Evolutionary conservation across 2,329 filamentous ascomycete genomes (phyloP).

Genomic region (Colletotrichum destructivum): DNA sequence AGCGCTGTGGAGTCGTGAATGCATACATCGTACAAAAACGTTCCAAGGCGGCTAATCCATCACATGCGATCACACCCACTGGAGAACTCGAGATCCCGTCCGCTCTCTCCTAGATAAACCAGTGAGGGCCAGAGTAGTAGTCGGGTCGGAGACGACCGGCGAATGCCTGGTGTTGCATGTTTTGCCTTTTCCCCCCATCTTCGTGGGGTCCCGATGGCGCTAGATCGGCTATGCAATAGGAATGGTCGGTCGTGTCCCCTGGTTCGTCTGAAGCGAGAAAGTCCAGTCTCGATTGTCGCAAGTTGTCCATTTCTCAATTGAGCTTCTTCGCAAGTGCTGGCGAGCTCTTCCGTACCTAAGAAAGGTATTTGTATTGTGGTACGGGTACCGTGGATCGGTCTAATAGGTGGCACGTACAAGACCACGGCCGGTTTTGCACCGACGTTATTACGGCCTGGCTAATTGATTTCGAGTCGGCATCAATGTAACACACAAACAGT

Average conservation of each 20-base stretch:
- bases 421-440: neutral
- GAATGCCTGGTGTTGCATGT: constrained; percentile 42
- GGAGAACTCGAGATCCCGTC: constrained; percentile 42
- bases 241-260: neutral
- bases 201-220: neutral
- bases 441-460: neutral
- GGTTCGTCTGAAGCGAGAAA: constrained; percentile 6
- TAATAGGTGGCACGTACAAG: neutral
- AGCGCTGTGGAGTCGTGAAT: neutral
- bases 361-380: too few species aligned
- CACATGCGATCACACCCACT: constrained; percentile 41
- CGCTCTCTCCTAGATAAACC: constrained; percentile 42
- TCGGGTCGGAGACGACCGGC: constrained; percentile 40
- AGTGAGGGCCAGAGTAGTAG: constrained; percentile 41
- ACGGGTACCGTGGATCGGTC: neutral
- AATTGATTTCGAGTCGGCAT: neutral
- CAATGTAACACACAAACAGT: neutral
- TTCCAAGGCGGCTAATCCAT: accelerated
- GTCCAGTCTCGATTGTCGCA: neutral
- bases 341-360: neutral
- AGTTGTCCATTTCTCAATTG: neutral
- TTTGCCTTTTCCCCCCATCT: neutral
- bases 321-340: neutral
- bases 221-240: neutral
- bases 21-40: neutral